A percentile compares a stretch with the other conserved stretches of the same genome.
Conservation (phyloP, 2,329 filamentous ascomycete genomes). For the Phyllosticta citriasiana region DNA sequence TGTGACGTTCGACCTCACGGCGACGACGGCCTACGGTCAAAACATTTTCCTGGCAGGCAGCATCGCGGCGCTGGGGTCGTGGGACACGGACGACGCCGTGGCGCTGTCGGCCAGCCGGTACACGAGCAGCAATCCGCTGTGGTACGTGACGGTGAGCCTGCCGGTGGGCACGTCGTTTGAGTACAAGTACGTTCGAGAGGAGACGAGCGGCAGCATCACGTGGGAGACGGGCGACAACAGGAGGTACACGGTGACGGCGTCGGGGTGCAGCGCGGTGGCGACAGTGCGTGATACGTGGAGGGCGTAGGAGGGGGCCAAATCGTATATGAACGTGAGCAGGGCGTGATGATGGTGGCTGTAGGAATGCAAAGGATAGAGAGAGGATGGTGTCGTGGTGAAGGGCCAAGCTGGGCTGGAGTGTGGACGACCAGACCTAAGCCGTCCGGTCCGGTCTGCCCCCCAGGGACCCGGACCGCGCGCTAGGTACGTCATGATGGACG, state of each 20-base stretch:
- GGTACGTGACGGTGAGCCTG: slow-evolving; percentile 34
- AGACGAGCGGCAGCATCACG: slow-evolving; percentile 36
- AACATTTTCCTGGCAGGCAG: slow-evolving; percentile 38
- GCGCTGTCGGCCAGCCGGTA: slow-evolving; percentile 35
- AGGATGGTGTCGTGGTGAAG: too few relatives aligned
- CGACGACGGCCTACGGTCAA: slow-evolving; percentile 39
- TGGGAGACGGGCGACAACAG: slow-evolving; percentile 36
- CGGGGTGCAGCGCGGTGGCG: slow-evolving; percentile 11
- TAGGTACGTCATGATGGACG: too few relatives aligned
- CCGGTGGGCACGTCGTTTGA: slow-evolving; percentile 32
- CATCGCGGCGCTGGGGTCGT: slow-evolving; percentile 33
- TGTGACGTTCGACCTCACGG: slow-evolving; percentile 39
- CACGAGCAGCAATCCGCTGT: slow-evolving; percentile 34
- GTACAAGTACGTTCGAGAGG: slow-evolving; percentile 38
- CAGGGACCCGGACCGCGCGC: too few relatives aligned
- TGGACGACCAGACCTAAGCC: too few relatives aligned
- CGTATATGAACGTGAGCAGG: background rate
- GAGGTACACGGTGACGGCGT: slow-evolving; percentile 24
- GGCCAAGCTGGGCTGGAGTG: too few relatives aligned
- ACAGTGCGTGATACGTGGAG: slow-evolving; percentile 19
- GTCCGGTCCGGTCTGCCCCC: too few relatives aligned
- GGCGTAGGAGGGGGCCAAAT: background rate
- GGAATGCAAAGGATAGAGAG: too few relatives aligned
- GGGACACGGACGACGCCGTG: slow-evolving; percentile 31
- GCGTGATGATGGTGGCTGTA: background rate